Evolutionary conservation across 2,329 filamentous ascomycete genomes (phyloP).

Genomic region (Alternaria burnsii): DNA sequence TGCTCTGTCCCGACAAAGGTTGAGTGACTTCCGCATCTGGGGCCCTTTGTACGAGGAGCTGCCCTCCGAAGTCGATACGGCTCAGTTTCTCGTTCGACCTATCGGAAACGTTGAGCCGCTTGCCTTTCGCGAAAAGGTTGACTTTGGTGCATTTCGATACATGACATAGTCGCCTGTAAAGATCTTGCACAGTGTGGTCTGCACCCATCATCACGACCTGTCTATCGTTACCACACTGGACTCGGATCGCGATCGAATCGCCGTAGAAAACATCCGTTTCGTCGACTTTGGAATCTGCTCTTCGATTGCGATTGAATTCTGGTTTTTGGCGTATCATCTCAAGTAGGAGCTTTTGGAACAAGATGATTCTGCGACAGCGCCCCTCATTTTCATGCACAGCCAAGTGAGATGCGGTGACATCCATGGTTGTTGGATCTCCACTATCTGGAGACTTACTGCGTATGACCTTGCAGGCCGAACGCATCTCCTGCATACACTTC

Average conservation of each 20-base stretch:
- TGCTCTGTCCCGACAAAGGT: constrained; percentile 23
- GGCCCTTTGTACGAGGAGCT: constrained; percentile 44
- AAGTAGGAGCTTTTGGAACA: constrained; percentile 48
- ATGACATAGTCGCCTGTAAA: constrained; percentile 72
- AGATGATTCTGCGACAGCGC: constrained; percentile 43
- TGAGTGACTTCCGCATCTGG: constrained; percentile 38
- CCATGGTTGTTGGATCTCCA: constrained; percentile 18
- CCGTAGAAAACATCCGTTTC: constrained; percentile 65
- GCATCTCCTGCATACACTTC: constrained; percentile 73
- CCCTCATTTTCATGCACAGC: constrained; percentile 41
- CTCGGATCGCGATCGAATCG: constrained; percentile 72
- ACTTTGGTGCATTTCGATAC: constrained; percentile 80
- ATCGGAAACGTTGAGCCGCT: constrained; percentile 68
- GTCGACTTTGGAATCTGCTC: constrained; percentile 49
- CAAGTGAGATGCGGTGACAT: constrained; percentile 19
- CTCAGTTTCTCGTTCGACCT: constrained; percentile 67
- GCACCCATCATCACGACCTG: constrained; percentile 71
- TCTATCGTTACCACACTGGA: constrained; percentile 71
- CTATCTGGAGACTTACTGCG: constrained; percentile 8
- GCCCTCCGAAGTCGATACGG: constrained; percentile 55
- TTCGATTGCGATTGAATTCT: constrained; percentile 42
- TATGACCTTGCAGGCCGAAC: constrained; percentile 30
- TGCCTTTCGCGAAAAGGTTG: constrained; percentile 74
- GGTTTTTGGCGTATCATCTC: constrained; percentile 40
- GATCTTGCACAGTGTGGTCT: constrained; percentile 73